Conservation (phyloP, 2,329 filamentous ascomycete species). For the Neophaeococcomyces mojaviensis region DNA sequence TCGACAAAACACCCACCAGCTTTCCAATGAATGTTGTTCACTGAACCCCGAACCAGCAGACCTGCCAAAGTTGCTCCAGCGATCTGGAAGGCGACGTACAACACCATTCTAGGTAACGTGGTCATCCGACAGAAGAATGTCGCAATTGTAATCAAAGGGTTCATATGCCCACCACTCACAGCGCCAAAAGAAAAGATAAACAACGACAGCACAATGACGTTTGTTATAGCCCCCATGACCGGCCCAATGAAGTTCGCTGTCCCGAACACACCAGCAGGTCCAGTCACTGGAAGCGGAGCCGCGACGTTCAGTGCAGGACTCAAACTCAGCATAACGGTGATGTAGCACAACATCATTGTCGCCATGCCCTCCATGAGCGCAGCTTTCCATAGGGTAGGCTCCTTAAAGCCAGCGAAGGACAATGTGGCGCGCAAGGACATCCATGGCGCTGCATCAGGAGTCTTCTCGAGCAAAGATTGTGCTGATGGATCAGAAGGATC, state of each 20-base stretch:
- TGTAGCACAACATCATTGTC: constrained; percentile 25
- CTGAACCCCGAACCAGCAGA: constrained; percentile 33
- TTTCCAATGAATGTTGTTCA: constrained; percentile 27
- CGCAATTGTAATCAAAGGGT: constrained; percentile 47
- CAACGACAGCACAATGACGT: constrained; percentile 35
- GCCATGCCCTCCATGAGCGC: constrained; percentile 36
- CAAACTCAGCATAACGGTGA: constrained; percentile 12
- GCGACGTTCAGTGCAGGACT: constrained; percentile 8
- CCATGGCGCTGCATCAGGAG: constrained; percentile 37
- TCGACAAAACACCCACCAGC: constrained; percentile 36
- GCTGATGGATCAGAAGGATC: constrained; percentile 26
- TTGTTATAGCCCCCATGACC: constrained; percentile 33
- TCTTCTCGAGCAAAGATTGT: constrained; percentile 25
- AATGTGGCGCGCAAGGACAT: constrained; percentile 32
- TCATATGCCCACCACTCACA: constrained; percentile 46
- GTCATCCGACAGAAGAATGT: constrained; percentile 46
- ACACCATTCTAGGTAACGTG: constrained; percentile 40
- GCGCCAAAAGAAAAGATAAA: constrained; percentile 46
- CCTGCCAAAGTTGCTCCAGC: constrained; percentile 40
- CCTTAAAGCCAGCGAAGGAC: constrained; percentile 29
- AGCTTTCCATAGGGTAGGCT: constrained; percentile 34
- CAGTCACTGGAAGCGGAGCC: constrained; percentile 12
- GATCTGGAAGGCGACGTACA: constrained; percentile 43
- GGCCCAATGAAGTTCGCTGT: constrained; percentile 27
- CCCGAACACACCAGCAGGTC: constrained; percentile 24